phyloP scores from a whole-genome alignment of 805 yeast genomes.

The Nakazawaea populi region DNA sequence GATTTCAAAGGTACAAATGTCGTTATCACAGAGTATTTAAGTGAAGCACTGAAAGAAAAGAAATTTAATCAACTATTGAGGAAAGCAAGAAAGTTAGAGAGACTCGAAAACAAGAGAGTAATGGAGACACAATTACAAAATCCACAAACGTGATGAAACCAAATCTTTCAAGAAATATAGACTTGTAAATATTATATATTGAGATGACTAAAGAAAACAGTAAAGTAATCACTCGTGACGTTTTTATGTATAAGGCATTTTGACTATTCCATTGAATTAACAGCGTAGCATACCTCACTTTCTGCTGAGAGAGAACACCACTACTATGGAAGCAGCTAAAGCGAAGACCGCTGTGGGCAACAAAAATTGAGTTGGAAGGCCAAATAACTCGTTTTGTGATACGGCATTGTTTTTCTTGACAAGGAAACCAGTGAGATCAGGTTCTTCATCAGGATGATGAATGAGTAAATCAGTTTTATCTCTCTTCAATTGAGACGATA shows the following conservation, averaged over 20 bases:
- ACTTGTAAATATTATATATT: conserved; percentile 1
- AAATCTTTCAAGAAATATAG: background rate
- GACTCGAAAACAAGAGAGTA: conserved; percentile 1
- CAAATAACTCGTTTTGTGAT: conserved; percentile 30
- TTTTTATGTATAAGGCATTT: background rate
- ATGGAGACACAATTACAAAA: conserved; percentile 3
- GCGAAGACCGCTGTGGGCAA: conserved; percentile 60
- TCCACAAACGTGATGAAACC: background rate
- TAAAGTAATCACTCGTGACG: background rate
- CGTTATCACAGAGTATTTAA: conserved; percentile 45
- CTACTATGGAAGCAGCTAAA: conserved; percentile 51
- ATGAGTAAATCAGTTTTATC: conserved; percentile 69
- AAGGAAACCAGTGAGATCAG: conserved; percentile 13
- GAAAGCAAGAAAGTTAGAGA: conserved; percentile 23
- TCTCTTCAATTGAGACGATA: conserved; percentile 39
- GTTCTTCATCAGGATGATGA: conserved; percentile 55
- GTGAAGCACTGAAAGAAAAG: conserved; percentile 37
- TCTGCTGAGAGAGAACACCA: conserved; percentile 50
- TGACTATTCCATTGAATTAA: too few species aligned
- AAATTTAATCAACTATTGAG: conserved; percentile 43
- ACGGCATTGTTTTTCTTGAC: background rate
- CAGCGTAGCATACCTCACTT: conserved; percentile 18
- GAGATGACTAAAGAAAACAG: background rate
- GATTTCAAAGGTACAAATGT: conserved; percentile 57
- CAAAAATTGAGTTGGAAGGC: conserved; percentile 53